Evolutionary conservation across 2,329 filamentous ascomycete genomes (phyloP), one percentile per base, ranked within the genome.

Genomic region (Aspergillus tubingensis): DNA sequence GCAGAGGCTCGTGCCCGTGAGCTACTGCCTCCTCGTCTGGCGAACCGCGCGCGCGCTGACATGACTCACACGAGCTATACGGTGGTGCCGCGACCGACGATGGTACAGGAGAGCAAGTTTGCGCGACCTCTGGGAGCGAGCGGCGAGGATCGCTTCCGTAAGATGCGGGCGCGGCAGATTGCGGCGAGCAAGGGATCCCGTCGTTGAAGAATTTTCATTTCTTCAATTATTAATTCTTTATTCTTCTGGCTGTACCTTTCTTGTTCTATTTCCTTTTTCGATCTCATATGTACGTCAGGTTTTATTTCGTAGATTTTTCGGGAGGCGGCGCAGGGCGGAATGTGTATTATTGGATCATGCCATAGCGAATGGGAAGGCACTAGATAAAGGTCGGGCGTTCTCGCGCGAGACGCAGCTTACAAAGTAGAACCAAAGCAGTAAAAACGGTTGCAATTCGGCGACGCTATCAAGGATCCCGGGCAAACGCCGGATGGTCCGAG

Each of bases 31-130:
- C 83, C 83, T 19, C 80, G 79, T 54, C 74, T 80, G 38, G 80
- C 80, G 64, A 86, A 87, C 67, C 81, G 86, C 68, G 86, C 86
- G 32, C 80, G 85, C 60, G 81, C 85, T 64, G 82, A 88, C 64
- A 80, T 80, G 50, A 83, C 82, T n/a, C 79, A 85, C 38, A 83
- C 83, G 52, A 86, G 82, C 21, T 89, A 88, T 71, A 86, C 81
- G 5, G 82, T 88, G 65, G 86, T 85, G 51, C 86, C 86, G n/a
- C 83, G 82, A 70, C 85, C 81, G 71, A 85, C 82, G 48, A 73
- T 79, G 54, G 71, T 79, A 13, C 73, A 75, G 52, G 76, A 79
- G 60, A 79, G 74, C 67, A 78, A 76, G 59, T 81, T 78, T 67
- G 76, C 79, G 8, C 76, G 79, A 62, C 79, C 79, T 13, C 57